These are phyloP conservation scores for Penicillium sp. DNA, from an alignment of 2,329 filamentous ascomycete species.

Conservation along the genomic window DNA sequence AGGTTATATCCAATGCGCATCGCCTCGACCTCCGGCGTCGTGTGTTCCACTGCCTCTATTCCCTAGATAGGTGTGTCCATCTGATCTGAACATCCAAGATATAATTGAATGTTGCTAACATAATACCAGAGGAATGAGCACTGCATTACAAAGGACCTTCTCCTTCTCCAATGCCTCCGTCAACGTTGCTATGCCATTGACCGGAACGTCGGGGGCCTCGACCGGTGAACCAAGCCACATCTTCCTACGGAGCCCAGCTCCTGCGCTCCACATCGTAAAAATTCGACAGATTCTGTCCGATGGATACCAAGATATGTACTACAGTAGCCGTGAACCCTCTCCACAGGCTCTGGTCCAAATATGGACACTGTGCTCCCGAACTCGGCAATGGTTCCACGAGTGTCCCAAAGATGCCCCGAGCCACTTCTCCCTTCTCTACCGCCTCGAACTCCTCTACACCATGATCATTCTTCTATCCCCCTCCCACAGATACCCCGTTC, in stretches of 20 bases:
- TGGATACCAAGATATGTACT: constrained; percentile 86
- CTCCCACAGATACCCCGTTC: constrained; percentile 62
- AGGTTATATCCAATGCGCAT: constrained; percentile 61
- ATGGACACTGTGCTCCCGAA: constrained; percentile 52
- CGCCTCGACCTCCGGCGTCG: constrained; percentile 72
- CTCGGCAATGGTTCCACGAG: constrained; percentile 70
- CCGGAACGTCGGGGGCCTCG: constrained; percentile 43
- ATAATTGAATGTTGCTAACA: constrained; percentile 7
- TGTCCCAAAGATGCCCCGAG: constrained; percentile 62
- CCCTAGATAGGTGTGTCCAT: constrained; percentile 67
- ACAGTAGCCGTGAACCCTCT: constrained; percentile 65
- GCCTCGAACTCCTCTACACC: constrained; percentile 84
- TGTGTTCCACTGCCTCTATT: constrained; percentile 87
- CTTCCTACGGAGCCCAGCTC: constrained; percentile 57
- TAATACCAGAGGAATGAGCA: constrained; percentile 66
- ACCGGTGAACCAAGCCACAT: constrained; percentile 39
- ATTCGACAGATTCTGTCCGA: constrained; percentile 79
- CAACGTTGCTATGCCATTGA: constrained; percentile 68
- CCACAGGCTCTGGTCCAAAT: constrained; percentile 54
- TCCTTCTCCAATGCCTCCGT: constrained; percentile 89
- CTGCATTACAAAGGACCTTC: constrained; percentile 80
- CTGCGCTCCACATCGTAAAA: constrained; percentile 72
- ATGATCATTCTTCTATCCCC: constrained; percentile 85
- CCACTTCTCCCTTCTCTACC: constrained; percentile 69
- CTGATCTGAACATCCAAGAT: neutral